These are phyloP conservation scores for Aspergillus aculeatinus DNA, from an alignment of 2,329 filamentous ascomycete genomes.

Conservation along the genomic window DNA sequence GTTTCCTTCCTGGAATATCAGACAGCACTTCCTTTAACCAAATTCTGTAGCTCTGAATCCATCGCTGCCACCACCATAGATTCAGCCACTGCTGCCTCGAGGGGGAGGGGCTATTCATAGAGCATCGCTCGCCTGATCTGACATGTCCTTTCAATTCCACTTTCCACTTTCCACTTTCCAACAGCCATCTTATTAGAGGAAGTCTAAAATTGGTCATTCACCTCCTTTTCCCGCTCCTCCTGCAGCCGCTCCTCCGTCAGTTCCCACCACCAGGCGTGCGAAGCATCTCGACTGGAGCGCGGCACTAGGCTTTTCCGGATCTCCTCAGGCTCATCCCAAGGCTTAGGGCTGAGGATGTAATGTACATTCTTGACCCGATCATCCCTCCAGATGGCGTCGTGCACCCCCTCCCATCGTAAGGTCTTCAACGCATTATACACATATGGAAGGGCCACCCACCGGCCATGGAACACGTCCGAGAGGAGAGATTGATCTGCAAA, in stretches of 20 bases:
- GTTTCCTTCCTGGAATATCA: too few species aligned
- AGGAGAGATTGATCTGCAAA: constrained; percentile 60
- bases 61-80: neutral
- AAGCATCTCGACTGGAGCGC: constrained; percentile 44
- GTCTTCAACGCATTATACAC: constrained; percentile 63
- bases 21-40: too few species aligned
- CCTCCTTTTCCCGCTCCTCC: constrained; percentile 42
- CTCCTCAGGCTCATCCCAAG: constrained; percentile 55
- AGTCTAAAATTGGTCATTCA: neutral
- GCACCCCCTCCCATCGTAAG: constrained; percentile 53
- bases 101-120: neutral
- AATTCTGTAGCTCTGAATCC: too few species aligned
- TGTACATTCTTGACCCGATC: constrained; percentile 62
- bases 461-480: constrained; percentile 53
- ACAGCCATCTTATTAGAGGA: too few species aligned
- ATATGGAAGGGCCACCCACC: constrained; percentile 60
- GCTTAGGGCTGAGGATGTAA: constrained; percentile 62
- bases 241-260: constrained; percentile 50
- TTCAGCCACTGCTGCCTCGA: neutral
- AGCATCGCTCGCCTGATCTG: neutral
- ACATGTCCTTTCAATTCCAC: neutral
- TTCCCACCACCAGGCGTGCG: constrained; percentile 59
- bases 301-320: constrained; percentile 8
- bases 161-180: neutral
- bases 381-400: constrained; percentile 61